Evolutionary conservation across 768 basidiomycete species (phyloP), one percentile per base, ranked within the genome.

Genomic region (Gymnopilus dilepis): DNA sequence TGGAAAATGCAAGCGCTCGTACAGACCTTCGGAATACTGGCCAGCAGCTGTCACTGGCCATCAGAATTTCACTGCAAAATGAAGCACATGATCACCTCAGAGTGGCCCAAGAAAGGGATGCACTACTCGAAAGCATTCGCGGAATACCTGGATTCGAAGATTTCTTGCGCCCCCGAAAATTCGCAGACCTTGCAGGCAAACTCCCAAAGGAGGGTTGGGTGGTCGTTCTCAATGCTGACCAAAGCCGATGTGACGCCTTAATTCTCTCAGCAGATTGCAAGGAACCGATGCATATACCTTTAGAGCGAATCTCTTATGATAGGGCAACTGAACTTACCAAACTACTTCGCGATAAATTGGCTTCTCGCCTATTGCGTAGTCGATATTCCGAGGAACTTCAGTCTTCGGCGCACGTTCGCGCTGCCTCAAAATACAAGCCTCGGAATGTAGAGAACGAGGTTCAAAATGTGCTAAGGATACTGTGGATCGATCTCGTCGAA

Each of bases 91-190:
- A 34, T 22, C 61, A 68, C 24, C 62, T 56, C n/a, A 48, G 59
- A 34, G 43, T 72, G 9, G 66, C 65, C 1, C 22, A 62, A 12
- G 65, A 68, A 53, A 54, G 70, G 53, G 65, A 70, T 3, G n/a
- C 43, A 17, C 42, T 69, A 15, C 40, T 72, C 2, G 24, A 21
- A 1, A 22, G 61, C 21, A 64, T 67, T 7, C 65, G 69, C 15
- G 19, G 15, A 19, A 22, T 71, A 3, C 38, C 53, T 15, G 65
- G 67, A 6, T 72, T 72, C 31, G 59, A 67, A 6, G 42, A 63
- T n/a, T 67, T 70, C 26, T 12, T 45, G 5, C 11, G 22, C 9
- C 43, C 43, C 6, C 22, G 19, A 26, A 22, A 13, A 9, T 45
- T 2, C 26, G 22, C 43, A 26, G 19, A 45, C 7, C 43, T 45